These are phyloP conservation scores for Aulographum hederae DNA, from an alignment of 2,329 filamentous ascomycete species.

Conservation along the genomic window DNA sequence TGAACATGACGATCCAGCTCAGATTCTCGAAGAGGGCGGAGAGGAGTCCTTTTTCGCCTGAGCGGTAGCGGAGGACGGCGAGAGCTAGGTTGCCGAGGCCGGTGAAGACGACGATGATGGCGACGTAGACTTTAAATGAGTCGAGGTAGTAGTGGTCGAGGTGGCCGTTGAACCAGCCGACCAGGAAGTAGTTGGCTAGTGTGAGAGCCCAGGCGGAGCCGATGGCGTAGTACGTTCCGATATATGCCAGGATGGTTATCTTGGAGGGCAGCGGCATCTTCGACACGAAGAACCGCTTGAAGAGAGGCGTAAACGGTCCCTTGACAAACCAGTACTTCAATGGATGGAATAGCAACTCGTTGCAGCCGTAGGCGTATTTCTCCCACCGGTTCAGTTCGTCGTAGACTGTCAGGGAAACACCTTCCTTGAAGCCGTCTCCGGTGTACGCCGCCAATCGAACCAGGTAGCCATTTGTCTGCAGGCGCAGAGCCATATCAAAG, in stretches of 20 bases:
- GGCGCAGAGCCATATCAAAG: constrained; percentile 7
- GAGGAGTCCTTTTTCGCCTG: constrained; percentile 43
- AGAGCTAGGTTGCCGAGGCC: constrained; percentile 55
- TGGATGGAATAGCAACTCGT: constrained; percentile 7
- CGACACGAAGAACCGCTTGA: constrained; percentile 4
- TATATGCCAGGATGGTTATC: constrained; percentile 7
- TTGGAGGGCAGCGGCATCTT: constrained; percentile 7
- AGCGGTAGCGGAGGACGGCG: constrained; percentile 54
- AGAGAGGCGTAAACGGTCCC: constrained; percentile 6
- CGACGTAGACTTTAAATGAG: constrained; percentile 62
- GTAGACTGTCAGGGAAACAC: constrained; percentile 7
- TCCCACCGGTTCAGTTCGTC: constrained; percentile 7
- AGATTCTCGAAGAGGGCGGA: constrained; percentile 33
- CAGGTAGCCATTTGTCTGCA: constrained; percentile 6
- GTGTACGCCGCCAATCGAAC: constrained; percentile 6
- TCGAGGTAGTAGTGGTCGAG: constrained; percentile 68
- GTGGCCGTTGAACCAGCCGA: constrained; percentile 60
- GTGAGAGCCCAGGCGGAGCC: constrained; percentile 5
- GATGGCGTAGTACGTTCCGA: constrained; percentile 6
- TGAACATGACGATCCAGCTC: constrained; percentile 43
- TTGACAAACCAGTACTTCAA: constrained; percentile 4
- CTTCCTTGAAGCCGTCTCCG: constrained; percentile 6
- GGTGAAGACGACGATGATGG: constrained; percentile 62
- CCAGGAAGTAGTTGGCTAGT: constrained; percentile 40
- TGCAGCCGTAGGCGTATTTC: constrained; percentile 8